Conservation (phyloP, 306 rosid genomes). For the Arachis stenosperma region DNA sequence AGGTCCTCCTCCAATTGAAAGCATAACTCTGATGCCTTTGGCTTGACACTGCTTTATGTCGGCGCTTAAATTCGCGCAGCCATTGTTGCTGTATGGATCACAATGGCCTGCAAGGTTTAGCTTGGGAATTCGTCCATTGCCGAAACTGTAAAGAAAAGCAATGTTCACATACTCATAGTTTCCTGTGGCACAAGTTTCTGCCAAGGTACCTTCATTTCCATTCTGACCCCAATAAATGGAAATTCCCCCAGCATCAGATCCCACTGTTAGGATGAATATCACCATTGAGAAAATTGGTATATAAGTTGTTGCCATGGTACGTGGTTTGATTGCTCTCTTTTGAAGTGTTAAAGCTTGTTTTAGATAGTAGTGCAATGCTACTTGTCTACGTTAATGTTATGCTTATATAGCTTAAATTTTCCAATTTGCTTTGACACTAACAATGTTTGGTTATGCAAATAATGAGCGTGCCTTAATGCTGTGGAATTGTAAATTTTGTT, state of each 20-base stretch:
- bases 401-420: conserved; percentile 32
- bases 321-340: conserved; percentile 9
- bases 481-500: conserved; percentile 2
- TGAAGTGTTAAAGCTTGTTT: background rate
- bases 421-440: conserved; percentile 6
- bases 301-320: conserved; percentile 26
- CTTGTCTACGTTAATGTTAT: background rate
- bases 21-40: conserved; percentile 49
- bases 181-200: conserved; percentile 38
- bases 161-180: conserved; percentile 38
- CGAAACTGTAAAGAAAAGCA: conserved; percentile 34
- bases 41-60: conserved; percentile 21
- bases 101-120: conserved; percentile 39
- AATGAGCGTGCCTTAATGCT: conserved; percentile 29
- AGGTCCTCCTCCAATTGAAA: conserved; percentile 61
- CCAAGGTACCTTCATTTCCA: conserved; percentile 38
- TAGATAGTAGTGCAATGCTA: background rate
- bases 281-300: conserved; percentile 10
- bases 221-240: conserved; percentile 42
- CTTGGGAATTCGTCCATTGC: conserved; percentile 20
- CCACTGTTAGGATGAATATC: conserved; percentile 18
- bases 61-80: background rate
- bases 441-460: conserved; percentile 12
- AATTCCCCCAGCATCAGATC: conserved; percentile 33
- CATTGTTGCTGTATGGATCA: conserved; percentile 25